phyloP scores from a whole-genome alignment of 805 yeast species.

The Schwanniomyces occidentalis region DNA sequence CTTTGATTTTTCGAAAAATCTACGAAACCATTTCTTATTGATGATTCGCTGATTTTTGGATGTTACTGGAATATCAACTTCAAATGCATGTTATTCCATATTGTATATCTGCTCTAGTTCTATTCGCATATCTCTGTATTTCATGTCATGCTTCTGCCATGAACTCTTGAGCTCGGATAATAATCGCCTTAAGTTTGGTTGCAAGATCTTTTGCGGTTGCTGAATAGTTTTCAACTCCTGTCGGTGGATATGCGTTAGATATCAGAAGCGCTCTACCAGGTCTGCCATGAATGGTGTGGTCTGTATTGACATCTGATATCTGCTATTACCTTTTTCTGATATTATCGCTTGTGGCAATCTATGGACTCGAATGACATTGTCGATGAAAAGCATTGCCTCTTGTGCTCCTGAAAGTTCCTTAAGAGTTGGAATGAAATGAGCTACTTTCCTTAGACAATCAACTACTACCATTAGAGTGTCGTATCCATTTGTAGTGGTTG shows the following conservation, averaged over 20 bases:
- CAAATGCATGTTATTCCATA: no score
- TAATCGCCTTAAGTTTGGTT: not conserved
- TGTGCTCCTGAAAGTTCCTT: slow-evolving; percentile 3
- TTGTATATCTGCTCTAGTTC: not conserved
- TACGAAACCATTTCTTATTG: no score
- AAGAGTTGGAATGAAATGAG: slow-evolving; percentile 13
- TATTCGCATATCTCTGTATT: not conserved
- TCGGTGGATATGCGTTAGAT: not conserved
- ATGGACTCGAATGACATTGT: slow-evolving; percentile 11
- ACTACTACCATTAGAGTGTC: slow-evolving; percentile 15
- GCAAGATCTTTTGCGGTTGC: not conserved
- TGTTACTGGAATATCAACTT: no score
- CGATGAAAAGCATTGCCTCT: slow-evolving; percentile 6
- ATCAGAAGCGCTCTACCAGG: not conserved
- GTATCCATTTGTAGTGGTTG: slow-evolving; percentile 3
- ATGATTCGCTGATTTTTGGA: no score
- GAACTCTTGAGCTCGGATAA: slow-evolving; percentile 2
- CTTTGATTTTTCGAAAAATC: no score
- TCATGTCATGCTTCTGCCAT: slow-evolving; percentile 1
- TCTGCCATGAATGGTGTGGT: slow-evolving; percentile 3
- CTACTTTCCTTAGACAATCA: slow-evolving; percentile 15
- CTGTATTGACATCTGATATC: not conserved
- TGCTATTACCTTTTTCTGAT: slow-evolving; percentile 4
- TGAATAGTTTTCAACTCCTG: not conserved
- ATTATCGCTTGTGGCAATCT: slow-evolving; percentile 11